Conservation (phyloP, 805 yeast genomes). For the Candida anglica region DNA sequence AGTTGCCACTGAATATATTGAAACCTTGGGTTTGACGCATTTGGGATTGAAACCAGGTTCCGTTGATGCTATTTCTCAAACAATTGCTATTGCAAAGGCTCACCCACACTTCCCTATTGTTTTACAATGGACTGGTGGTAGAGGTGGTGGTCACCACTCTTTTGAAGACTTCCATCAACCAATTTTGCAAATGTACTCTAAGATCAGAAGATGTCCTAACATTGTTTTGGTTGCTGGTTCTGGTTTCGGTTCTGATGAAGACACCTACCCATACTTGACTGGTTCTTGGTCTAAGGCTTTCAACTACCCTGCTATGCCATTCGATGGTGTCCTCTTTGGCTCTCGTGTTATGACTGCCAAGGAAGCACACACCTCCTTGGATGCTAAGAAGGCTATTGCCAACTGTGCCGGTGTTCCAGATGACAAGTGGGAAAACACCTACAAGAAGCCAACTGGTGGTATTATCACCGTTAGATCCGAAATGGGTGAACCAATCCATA, state of each 20-base stretch:
- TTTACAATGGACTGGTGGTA: constrained; percentile 99
- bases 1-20: constrained; percentile 94
- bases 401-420: constrained; percentile 89
- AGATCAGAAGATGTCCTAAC: constrained; percentile 87
- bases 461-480: constrained; percentile 93
- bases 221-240: constrained; percentile 94
- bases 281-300: constrained; percentile 91
- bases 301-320: constrained; percentile 98
- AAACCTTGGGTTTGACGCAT: constrained; percentile 86
- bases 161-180: constrained; percentile 99
- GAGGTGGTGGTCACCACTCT: constrained; percentile 99
- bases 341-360: constrained; percentile 96
- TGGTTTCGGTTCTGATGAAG: constrained; percentile 96
- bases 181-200: constrained; percentile 89
- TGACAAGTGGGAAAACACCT: constrained; percentile 86
- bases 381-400: constrained; percentile 89
- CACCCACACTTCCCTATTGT: constrained; percentile 97
- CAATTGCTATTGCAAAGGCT: constrained; percentile 86
- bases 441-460: constrained; percentile 96
- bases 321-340: constrained; percentile 94
- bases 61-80: constrained; percentile 83
- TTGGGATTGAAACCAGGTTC: constrained; percentile 98
- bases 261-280: constrained; percentile 94
- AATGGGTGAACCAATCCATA: constrained; percentile 99
- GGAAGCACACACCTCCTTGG: constrained; percentile 92